These are phyloP conservation scores for Calonectria crousiana DNA, from an alignment of 2,329 filamentous ascomycete species.

Conservation along the genomic window DNA sequence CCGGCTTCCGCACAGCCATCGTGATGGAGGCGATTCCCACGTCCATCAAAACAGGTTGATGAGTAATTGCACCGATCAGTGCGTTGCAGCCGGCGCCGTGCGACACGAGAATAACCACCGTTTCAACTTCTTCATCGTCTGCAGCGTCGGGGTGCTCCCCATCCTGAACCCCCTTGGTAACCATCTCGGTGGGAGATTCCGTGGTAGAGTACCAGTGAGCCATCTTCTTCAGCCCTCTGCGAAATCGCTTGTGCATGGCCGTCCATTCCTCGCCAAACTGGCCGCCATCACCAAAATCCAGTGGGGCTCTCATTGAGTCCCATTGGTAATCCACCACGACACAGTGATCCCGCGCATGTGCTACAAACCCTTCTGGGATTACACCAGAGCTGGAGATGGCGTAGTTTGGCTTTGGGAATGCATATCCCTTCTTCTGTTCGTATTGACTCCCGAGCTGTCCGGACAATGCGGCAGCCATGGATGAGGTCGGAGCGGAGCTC, in stretches of 20 bases:
- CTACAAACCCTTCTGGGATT: conserved; percentile 89
- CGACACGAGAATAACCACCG: conserved; percentile 88
- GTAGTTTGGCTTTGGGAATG: conserved; percentile 83
- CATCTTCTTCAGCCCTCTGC: conserved; percentile 81
- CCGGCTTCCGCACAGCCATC: conserved; percentile 78
- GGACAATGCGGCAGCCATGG: conserved; percentile 51
- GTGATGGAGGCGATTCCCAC: conserved; percentile 92
- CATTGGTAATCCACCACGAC: conserved; percentile 92
- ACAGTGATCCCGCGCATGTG: conserved; percentile 90
- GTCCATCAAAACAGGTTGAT: conserved; percentile 91
- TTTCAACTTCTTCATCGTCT: conserved; percentile 75
- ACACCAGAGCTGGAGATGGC: conserved; percentile 83
- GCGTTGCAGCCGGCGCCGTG: conserved; percentile 98
- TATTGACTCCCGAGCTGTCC: conserved; percentile 40
- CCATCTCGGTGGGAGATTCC: conserved; percentile 64
- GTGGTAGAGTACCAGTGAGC: conserved; percentile 83
- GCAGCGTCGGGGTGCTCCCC: conserved; percentile 47
- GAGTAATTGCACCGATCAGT: conserved; percentile 89
- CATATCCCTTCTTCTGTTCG: conserved; percentile 66
- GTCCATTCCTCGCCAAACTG: conserved; percentile 95
- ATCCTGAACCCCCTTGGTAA: conserved; percentile 50
- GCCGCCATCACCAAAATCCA: conserved; percentile 90
- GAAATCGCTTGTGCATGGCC: conserved; percentile 91
- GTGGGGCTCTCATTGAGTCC: conserved; percentile 86
- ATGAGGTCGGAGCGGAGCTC: conserved; percentile 43